phyloP scores from a whole-genome alignment of 106 monocot species.

The Platanthera guangdongensis region DNA sequence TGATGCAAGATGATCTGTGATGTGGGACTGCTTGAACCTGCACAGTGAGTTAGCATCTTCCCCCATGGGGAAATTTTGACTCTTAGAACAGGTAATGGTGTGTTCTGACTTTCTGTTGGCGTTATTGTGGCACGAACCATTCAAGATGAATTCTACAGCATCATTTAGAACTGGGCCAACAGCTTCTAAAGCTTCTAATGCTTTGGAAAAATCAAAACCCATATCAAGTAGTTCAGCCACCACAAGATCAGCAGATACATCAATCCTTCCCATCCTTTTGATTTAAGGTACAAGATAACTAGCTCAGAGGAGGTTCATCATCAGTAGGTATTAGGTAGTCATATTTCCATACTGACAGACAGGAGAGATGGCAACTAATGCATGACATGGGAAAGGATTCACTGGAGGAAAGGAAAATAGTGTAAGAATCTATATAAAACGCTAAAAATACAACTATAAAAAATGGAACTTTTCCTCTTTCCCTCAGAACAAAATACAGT shows the following conservation, averaged over 20 bases:
- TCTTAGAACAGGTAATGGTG: conserved; percentile 14
- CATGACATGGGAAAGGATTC: background rate
- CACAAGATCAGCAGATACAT: conserved; percentile 42
- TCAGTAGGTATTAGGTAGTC: background rate
- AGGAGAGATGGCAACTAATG: background rate
- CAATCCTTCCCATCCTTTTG: conserved; percentile 22
- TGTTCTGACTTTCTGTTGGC: background rate
- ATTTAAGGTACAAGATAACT: background rate
- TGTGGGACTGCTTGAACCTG: conserved; percentile 58
- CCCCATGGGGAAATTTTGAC: background rate
- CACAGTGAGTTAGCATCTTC: background rate
- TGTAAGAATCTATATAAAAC: background rate
- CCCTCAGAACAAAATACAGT: background rate
- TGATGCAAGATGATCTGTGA: conserved; percentile 39
- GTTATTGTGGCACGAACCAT: conserved; percentile 14
- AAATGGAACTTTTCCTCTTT: background rate
- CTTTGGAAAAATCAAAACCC: conserved; percentile 72
- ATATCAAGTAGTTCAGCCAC: conserved; percentile 76
- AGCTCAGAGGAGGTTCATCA: background rate
- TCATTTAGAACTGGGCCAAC: conserved; percentile 62
- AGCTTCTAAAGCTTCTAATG: conserved; percentile 40
- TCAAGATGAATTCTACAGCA: conserved; percentile 70
- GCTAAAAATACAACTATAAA: conserved; percentile 1
- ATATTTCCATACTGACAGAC: background rate
- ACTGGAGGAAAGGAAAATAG: background rate